Evolutionary conservation across 345 rosid species (phyloP), one percentile per base, ranked within the genome.

Genomic region (Citrus maxima): DNA sequence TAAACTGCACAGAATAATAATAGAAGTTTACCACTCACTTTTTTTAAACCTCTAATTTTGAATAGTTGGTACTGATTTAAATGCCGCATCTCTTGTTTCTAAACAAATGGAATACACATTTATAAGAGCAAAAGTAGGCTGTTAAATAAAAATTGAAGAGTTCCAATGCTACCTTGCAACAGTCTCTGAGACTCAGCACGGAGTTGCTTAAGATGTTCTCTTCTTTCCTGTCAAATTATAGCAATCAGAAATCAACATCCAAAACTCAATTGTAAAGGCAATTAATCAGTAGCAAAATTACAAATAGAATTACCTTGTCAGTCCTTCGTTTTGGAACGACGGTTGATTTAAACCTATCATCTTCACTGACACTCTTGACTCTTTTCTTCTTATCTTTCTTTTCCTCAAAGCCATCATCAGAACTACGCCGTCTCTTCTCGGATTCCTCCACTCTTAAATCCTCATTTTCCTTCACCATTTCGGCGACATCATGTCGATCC

Each of bases 41-140:
- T 80, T 84, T 88, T 9, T 89, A 86, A 79, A 93, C 82, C 85
- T 92, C 98, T 74, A 85, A 89, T 87, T 88, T 30, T 87, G 87
- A 73, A 93, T 90, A 58, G 86, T 42, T 30, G 96, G 93, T 27
- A 76, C 82, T 1, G 96, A 93, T 73, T 84, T 84, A 89, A 95
- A 95, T 1, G 97, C 84, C n/a, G 94, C 94, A 76, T 92, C 93
- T 80, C 91, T 76, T 13, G 95, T 89, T 84, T 93, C 99, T 95
- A 77, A 56, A 30, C 72, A 79, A 49, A 72, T 62, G 7, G n/a
- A 67, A 64, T 46, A 74, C 4, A 49, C 40, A 69, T 8, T 14
- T 32, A 61, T 34, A 60, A 30, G 28, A 28, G 56, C 8, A 30
- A 46, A 64, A 71, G 30, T 14, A 10, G 76, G 64, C 55, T 63